phyloP scores from a whole-genome alignment of 345 rosid species.

The Pistacia atlantica region DNA sequence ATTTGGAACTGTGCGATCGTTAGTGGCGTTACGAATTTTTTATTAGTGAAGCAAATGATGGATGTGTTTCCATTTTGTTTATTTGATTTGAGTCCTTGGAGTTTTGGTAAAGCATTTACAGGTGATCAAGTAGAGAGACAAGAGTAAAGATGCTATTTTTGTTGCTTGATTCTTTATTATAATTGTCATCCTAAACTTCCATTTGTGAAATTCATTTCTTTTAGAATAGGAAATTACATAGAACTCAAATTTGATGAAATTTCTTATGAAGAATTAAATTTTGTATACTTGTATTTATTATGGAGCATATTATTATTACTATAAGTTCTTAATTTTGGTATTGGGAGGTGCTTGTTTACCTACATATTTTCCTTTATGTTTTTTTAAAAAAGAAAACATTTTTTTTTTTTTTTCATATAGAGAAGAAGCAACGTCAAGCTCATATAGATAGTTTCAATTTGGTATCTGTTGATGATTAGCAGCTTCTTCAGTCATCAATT shows the following conservation, averaged over 20 bases:
- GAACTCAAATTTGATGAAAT: neutral
- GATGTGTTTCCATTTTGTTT: neutral
- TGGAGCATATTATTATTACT: too few relatives aligned
- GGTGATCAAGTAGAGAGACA: neutral
- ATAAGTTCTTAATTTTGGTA: neutral
- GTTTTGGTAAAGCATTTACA: neutral
- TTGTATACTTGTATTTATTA: too few relatives aligned
- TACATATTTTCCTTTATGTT: too few relatives aligned
- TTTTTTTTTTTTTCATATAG: neutral
- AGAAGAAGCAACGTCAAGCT: neutral
- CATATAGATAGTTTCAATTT: neutral
- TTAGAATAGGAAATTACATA: neutral
- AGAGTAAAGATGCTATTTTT: neutral
- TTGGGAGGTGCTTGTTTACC: neutral
- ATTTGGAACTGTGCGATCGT: neutral
- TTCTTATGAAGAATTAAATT: too few relatives aligned
- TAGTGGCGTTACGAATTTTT: too few relatives aligned
- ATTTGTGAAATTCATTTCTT: neutral
- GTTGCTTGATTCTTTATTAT: neutral
- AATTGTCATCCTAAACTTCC: neutral
- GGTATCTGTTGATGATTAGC: constrained; percentile 7
- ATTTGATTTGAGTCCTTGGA: neutral
- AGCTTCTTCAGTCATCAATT: neutral
- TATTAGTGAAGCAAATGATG: neutral
- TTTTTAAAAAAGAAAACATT: too few relatives aligned